Conservation (phyloP, 495 filamentous ascomycete species). For the Penicillium nucicola region DNA sequence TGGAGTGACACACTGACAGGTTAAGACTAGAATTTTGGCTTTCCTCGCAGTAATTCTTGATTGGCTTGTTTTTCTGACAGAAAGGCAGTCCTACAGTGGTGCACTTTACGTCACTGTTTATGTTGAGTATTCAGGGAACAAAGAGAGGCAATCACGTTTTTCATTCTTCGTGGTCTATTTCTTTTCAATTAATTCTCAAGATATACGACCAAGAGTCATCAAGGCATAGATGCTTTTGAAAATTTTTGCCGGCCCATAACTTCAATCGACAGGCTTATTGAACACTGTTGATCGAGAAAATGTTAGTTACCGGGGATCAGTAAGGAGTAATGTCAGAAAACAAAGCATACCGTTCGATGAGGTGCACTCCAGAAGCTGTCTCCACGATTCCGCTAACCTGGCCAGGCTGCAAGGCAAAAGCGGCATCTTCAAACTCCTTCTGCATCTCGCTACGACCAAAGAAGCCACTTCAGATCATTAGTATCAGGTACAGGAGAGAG, state of each 20-base stretch:
- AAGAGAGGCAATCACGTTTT: background rate
- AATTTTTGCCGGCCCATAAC: background rate
- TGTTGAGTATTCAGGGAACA: background rate
- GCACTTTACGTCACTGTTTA: too few species aligned
- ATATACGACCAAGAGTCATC: background rate
- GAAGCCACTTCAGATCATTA: conserved; percentile 62
- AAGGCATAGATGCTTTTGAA: conserved; percentile 1
- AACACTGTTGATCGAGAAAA: conserved; percentile 19
- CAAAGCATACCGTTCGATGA: conserved; percentile 80
- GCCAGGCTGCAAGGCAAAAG: conserved; percentile 80
- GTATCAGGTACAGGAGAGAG: background rate
- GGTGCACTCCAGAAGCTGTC: conserved; percentile 90
- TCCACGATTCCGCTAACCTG: conserved; percentile 83
- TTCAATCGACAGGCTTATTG: conserved; percentile 17
- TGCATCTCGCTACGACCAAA: conserved; percentile 96
- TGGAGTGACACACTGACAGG: too few species aligned
- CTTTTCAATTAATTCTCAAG: conserved; percentile 1
- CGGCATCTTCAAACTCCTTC: conserved; percentile 95
- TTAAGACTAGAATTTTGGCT: too few species aligned
- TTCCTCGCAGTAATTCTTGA: too few species aligned
- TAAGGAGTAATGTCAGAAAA: background rate
- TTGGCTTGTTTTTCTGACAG: too few species aligned
- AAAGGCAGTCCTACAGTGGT: too few species aligned
- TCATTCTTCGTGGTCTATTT: conserved; percentile 4
- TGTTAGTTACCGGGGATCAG: background rate